Conservation (phyloP, 2,329 filamentous ascomycete genomes). For the Cytospora leucostoma region DNA sequence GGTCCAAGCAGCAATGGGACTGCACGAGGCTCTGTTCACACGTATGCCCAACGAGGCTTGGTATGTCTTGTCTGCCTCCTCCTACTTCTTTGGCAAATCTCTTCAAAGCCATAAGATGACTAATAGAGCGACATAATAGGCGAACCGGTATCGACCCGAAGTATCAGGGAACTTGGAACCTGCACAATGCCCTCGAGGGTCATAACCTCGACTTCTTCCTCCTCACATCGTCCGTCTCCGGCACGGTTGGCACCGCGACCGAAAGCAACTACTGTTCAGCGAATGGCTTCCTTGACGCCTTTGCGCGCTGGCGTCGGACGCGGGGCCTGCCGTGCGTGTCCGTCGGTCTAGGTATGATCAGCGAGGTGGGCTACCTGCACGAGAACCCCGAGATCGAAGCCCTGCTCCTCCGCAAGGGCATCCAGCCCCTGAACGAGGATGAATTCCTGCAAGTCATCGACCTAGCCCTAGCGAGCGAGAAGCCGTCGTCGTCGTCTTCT, state of each 20-base stretch:
- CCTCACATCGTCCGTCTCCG: conserved; percentile 37
- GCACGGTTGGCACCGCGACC: conserved; percentile 29
- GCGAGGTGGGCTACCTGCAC: conserved; percentile 34
- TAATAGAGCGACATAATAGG: too few species aligned
- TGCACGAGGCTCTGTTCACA: conserved; percentile 5
- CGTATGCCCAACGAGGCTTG: not conserved
- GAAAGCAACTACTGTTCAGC: conserved; percentile 41
- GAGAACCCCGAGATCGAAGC: conserved; percentile 42
- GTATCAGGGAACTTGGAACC: conserved; percentile 41
- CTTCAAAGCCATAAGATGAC: too few species aligned
- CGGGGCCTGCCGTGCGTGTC: conserved; percentile 37
- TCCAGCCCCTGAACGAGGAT: conserved; percentile 38
- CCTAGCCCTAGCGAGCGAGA: too few species aligned
- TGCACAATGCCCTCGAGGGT: conserved; percentile 37
- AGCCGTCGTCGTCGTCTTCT: too few species aligned
- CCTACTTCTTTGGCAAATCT: too few species aligned
- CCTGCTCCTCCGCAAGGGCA: conserved; percentile 39
- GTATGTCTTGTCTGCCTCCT: too few species aligned
- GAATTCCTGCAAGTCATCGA: conserved; percentile 37
- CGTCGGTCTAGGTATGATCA: conserved; percentile 41
- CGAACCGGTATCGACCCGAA: conserved; percentile 41
- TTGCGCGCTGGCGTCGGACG: conserved; percentile 37
- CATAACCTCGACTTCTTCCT: conserved; percentile 40
- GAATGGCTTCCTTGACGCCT: conserved; percentile 40
- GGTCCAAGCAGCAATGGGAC: conserved; percentile 11